Conservation (phyloP, 2,329 filamentous ascomycete species). For the Fusarium napiforme region DNA sequence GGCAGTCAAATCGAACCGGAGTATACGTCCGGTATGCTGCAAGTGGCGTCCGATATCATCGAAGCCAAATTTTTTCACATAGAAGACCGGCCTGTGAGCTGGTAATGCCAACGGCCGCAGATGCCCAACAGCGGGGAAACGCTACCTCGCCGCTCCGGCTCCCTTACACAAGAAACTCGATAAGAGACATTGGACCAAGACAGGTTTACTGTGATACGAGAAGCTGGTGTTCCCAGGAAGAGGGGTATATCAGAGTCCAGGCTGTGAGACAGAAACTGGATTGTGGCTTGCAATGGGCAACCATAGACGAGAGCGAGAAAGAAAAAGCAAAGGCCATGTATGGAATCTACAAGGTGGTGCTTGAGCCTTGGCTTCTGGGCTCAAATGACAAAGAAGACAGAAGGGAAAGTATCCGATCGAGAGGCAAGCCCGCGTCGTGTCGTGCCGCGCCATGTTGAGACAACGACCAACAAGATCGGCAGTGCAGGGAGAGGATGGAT, state of each 20-base stretch:
- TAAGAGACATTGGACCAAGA: constrained; percentile 11
- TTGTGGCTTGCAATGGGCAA: constrained; percentile 18
- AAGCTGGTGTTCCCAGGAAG: not conserved
- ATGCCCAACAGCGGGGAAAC: not conserved
- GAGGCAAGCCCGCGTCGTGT: constrained; percentile 14
- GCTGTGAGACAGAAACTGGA: constrained; percentile 14
- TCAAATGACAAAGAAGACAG: constrained; percentile 3
- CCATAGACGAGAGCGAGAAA: constrained; percentile 5
- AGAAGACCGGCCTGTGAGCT: not conserved
- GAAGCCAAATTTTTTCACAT: not conserved
- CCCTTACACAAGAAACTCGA: not conserved
- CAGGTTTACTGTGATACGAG: not conserved
- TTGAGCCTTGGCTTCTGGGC: constrained; percentile 11
- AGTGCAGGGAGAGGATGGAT: constrained; percentile 3
- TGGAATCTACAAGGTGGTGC: constrained; percentile 6
- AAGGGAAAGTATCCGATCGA: constrained; percentile 19
- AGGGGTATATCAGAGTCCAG: constrained; percentile 18
- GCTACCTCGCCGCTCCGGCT: not conserved
- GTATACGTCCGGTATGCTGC: not conserved
- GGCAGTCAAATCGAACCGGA: constrained; percentile 1
- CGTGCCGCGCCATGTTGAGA: constrained; percentile 18
- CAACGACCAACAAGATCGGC: constrained; percentile 20
- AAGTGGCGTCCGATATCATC: not conserved
- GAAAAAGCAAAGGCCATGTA: not conserved
- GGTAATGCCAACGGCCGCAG: constrained; percentile 17